Evolutionary conservation across 768 basidiomycete species (phyloP), one percentile per base, ranked within the genome.

Genomic region (Heimioporus sp.): DNA sequence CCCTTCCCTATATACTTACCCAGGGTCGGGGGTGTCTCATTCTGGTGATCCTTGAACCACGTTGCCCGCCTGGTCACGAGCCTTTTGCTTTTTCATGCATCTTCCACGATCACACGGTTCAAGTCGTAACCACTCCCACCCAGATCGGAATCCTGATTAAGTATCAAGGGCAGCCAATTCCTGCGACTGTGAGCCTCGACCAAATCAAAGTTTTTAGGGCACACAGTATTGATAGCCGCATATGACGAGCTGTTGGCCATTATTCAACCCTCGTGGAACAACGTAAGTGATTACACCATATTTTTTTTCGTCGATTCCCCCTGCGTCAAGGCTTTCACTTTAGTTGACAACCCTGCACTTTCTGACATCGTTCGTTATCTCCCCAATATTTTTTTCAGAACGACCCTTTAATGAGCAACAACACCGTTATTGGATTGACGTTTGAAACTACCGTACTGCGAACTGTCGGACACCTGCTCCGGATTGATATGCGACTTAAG

Each of bases 201-300:
- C 24, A 12, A 49, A 52, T 58, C 47, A 15, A 46, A 51, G 19
- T 53, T 61, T 45, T 50, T 49, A 62, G 52, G 49, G 50, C 43
- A 41, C 51, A 46, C 19, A 43, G 31, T 28, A 16, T 40, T 37
- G 53, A 24, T 41, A 46, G n/a, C 42, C 49, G 10, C 15, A 10
- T 39, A 19, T 40, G 39, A 48, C 13, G 28, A 37, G 35, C 10
- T 21, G 21, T 24, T 28, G 20, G 13, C 47, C 46, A 38, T 17
- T 32, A 28, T 24, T 34, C 51, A 44, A 21, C 53, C 53, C 53
- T 51, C 53, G 34, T 42, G 41, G 32, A 31, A 7, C 32, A 37
- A 52, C 52, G 43, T 52, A 57, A 63, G 42, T 9, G 17, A 30
- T 42, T 17, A 34, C 35, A 24, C 36, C 5, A 10, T 46, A 38